phyloP scores from a whole-genome alignment of 2,329 filamentous ascomycete genomes.

The Xylaria sp. region DNA sequence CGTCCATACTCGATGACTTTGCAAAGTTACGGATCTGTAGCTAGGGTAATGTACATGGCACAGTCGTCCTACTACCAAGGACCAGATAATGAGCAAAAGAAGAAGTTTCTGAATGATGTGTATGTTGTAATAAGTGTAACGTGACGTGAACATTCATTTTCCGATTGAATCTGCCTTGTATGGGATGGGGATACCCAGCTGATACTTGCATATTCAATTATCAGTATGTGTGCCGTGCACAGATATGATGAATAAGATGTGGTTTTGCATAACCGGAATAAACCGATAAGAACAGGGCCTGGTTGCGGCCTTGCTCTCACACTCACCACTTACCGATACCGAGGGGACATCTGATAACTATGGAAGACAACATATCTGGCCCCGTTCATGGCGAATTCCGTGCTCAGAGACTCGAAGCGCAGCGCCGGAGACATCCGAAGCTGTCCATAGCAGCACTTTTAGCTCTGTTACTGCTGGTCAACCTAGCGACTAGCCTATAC shows the following conservation, averaged over 20 bases:
- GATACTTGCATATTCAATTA: neutral
- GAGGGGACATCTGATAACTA: neutral
- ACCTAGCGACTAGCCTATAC: constrained; percentile 51
- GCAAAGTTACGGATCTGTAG: too few species aligned
- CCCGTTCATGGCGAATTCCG: neutral
- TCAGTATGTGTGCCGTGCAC: neutral
- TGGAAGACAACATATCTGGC: neutral
- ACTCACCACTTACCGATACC: too few species aligned
- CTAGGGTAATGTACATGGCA: too few species aligned
- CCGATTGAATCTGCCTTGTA: neutral
- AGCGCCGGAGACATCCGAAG: constrained; percentile 7
- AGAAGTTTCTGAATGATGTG: too few species aligned
- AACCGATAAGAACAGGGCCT: neutral
- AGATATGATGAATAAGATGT: too few species aligned
- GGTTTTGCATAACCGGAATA: neutral
- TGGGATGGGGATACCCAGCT: too few species aligned
- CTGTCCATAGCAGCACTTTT: constrained; percentile 38
- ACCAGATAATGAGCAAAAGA: too few species aligned
- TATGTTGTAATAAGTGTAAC: too few species aligned
- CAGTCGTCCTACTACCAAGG: too few species aligned
- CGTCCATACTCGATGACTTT: too few species aligned
- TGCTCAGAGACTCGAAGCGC: neutral
- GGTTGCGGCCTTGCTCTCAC: neutral
- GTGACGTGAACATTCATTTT: too few species aligned
- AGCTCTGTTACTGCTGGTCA: constrained; percentile 47